phyloP scores from a whole-genome alignment of 345 rosid species.

The Firmiana major region DNA sequence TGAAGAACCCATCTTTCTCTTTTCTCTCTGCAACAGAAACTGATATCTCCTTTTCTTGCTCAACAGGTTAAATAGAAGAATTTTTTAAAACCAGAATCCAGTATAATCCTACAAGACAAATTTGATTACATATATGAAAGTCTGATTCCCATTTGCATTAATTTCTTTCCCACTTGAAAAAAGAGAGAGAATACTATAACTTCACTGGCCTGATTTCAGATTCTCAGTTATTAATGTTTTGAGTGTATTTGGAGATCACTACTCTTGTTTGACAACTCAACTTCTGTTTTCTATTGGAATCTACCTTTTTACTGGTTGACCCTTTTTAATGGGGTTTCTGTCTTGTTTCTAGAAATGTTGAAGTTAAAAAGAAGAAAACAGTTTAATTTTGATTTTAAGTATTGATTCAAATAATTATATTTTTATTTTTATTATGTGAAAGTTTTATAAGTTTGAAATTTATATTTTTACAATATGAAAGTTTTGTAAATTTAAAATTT shows the following conservation, averaged over 20 bases:
- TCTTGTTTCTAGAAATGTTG: too few species aligned
- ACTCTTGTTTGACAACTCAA: not conserved
- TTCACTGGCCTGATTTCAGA: not conserved
- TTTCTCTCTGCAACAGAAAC: not conserved
- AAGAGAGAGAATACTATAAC: not conserved
- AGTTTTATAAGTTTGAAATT: too few species aligned
- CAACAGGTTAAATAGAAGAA: not conserved
- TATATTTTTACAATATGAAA: too few species aligned
- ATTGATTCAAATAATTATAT: too few species aligned
- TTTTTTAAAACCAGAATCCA: not conserved
- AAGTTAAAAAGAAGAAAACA: too few species aligned
- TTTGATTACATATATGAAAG: not conserved
- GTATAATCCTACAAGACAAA: conserved; percentile 9
- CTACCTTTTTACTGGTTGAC: not conserved
- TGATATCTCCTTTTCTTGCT: not conserved
- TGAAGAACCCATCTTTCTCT: not conserved
- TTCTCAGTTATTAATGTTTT: conserved; percentile 2
- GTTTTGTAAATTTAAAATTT: too few species aligned
- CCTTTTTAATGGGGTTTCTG: too few species aligned
- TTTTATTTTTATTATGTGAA: too few species aligned
- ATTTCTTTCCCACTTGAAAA: not conserved
- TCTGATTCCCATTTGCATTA: not conserved
- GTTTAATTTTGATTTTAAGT: too few species aligned
- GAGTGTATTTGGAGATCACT: not conserved
- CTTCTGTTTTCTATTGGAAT: not conserved